Evolutionary conservation across 176 grass and related monocot genomes (phyloP).

Genomic region (Triticum dicoccoides): DNA sequence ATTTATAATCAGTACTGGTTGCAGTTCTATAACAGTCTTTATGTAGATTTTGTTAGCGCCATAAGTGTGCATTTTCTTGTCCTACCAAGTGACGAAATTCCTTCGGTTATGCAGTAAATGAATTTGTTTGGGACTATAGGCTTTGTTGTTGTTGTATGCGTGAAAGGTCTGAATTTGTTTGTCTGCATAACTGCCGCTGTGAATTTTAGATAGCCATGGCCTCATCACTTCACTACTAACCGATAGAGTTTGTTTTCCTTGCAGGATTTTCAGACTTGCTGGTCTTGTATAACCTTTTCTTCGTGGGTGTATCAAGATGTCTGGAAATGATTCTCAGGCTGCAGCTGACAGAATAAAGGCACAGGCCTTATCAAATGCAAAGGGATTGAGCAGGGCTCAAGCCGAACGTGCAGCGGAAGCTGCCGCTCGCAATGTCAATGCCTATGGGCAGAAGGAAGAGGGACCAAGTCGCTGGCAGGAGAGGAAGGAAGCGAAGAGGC

Average conservation of each 20-base stretch:
- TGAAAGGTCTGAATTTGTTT: background rate
- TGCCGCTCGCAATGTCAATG: conserved; percentile 81
- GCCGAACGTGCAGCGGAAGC: conserved; percentile 71
- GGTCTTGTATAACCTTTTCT: background rate
- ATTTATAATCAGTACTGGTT: background rate
- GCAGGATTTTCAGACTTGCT: conserved; percentile 10
- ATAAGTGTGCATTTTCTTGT: background rate
- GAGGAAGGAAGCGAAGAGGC: conserved; percentile 93
- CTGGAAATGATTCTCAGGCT: conserved; percentile 57
- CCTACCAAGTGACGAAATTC: background rate
- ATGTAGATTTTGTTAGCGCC: background rate
- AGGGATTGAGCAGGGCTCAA: conserved; percentile 85
- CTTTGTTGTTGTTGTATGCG: too few relatives aligned
- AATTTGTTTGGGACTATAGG: background rate
- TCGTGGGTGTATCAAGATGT: conserved; percentile 44
- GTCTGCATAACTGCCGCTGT: background rate
- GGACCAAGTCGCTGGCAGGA: conserved; percentile 89
- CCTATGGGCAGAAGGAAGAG: conserved; percentile 97
- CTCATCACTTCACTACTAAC: background rate
- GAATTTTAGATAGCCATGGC: background rate
- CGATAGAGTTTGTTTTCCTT: background rate
- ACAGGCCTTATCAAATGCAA: conserved; percentile 62
- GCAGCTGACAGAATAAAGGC: conserved; percentile 72
- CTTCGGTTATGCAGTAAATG: background rate
- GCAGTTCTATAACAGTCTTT: background rate